A percentile compares a stretch with the other conserved stretches of the same genome.
Conservation (phyloP, 108 stramenopile species). For the Discostella stelligeroides region DNA sequence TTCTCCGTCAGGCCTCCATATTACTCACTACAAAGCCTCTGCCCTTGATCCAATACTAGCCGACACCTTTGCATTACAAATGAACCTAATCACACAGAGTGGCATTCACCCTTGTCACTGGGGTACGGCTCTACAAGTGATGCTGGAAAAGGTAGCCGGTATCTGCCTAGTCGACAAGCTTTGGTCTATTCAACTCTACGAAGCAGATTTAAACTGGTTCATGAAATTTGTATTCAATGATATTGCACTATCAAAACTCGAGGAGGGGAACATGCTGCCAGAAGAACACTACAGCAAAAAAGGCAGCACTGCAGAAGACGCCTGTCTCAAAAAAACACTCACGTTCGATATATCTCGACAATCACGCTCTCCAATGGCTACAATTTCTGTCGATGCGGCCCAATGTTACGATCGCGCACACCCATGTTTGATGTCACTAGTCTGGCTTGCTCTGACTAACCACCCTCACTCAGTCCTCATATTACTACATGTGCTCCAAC, state of each 20-base stretch:
- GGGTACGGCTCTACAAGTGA: too few relatives aligned
- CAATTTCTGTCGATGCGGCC: too few relatives aligned
- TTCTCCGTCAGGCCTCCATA: not conserved
- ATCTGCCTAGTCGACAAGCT: constrained; percentile 1
- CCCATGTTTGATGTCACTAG: too few relatives aligned
- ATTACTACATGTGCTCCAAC: not conserved
- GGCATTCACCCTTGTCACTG: not conserved
- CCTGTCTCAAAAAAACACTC: too few relatives aligned
- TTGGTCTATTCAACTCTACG: not conserved
- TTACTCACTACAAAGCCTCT: too few relatives aligned
- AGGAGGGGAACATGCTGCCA: not conserved
- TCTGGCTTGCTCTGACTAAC: not conserved
- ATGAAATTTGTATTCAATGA: too few relatives aligned
- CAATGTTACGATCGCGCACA: too few relatives aligned
- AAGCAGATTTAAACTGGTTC: constrained; percentile 4
- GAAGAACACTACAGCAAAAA: not conserved
- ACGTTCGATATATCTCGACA: too few relatives aligned
- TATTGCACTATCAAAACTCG: too few relatives aligned
- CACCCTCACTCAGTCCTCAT: not conserved
- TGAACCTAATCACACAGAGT: not conserved
- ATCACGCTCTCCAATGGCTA: too few relatives aligned
- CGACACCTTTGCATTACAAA: not conserved
- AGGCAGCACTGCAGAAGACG: too few relatives aligned
- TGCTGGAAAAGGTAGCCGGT: not conserved
- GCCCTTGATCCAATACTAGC: not conserved